phyloP scores from a whole-genome alignment of 1,139 yeast species.

The Geotrichum macrosporum region DNA sequence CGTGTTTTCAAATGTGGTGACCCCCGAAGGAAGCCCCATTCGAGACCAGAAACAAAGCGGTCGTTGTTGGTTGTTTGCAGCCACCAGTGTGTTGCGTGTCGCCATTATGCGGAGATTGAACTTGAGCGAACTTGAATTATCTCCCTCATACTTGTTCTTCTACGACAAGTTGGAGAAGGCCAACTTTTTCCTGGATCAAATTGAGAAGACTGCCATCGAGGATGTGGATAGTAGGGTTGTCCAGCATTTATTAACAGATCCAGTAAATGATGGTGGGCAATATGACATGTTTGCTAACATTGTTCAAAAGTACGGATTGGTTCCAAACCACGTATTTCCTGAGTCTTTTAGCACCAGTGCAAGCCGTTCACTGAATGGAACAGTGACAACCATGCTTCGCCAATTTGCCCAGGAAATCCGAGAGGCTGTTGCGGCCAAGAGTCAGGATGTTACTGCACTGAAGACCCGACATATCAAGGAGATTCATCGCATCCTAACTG shows the following conservation, averaged over 20 bases:
- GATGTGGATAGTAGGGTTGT: slow-evolving; percentile 65
- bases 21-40: slow-evolving; percentile 63
- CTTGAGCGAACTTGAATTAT: slow-evolving; percentile 64
- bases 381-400: slow-evolving; percentile 63
- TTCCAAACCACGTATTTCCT: slow-evolving; percentile 68
- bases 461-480: slow-evolving; percentile 54
- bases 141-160: slow-evolving; percentile 68
- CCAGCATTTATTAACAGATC: slow-evolving; percentile 56
- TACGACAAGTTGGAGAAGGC: slow-evolving; percentile 73
- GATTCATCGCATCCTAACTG: slow-evolving; percentile 57
- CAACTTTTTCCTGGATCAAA: slow-evolving; percentile 70
- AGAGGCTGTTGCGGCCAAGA: slow-evolving; percentile 38
- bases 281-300: slow-evolving; percentile 76
- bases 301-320: slow-evolving; percentile 70
- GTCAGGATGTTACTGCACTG: slow-evolving; percentile 36
- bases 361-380: slow-evolving; percentile 54
- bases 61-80: slow-evolving; percentile 85
- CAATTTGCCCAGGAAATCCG: slow-evolving; percentile 71
- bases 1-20: slow-evolving; percentile 57
- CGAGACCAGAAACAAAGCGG: slow-evolving; percentile 74
- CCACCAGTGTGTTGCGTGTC: slow-evolving; percentile 65
- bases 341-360: slow-evolving; percentile 64
- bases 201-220: slow-evolving; percentile 56
- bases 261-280: slow-evolving; percentile 80
- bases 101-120: slow-evolving; percentile 59